Evolutionary conservation across 257 asterid species (phyloP), one percentile per base, ranked within the genome.

Genomic region (Solanum sejunctum): DNA sequence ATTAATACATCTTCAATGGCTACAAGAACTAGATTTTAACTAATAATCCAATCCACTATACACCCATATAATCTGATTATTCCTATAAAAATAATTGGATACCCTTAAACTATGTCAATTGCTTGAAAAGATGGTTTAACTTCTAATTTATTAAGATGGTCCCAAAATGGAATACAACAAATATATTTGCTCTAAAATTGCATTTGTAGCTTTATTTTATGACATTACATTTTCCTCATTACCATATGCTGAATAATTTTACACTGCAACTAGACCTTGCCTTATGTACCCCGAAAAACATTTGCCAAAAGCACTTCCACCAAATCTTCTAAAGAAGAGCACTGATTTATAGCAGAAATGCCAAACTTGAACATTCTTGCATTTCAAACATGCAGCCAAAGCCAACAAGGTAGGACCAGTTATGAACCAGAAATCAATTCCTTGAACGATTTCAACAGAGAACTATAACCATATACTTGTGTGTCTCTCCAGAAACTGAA

Each of bases 401-500:
- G 23, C 82, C 63, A 77, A 8, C 43, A 75, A 49, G 45, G 61
- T 49, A 23, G 41, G 43, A 51, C 82, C 49, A 78, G 83, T 91
- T 90, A 90, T 15, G 87, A 85, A 51, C 96, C 97, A 58, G 87
- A 92, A 88, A 95, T 72, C 86, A 95, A 91, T 91, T 92, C 97
- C 88, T 92, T 96, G 83, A 96, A 84, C 79, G 99, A 93, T 21
- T 89, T 72, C 39, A 95, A 85, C 13, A 96, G 95, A 12, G 99
- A 96, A 54, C 81, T 78, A 77, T 88, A 89, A 45, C 96, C 95
- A 83, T 89, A 89, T 39, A 93, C 98, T 89, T 89, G 87, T 18
- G 92, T 86, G 85, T 96, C 98, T 87, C 88, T 93, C 99, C 98
- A 95, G 56, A 96, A 88, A 16, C 97, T 81, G 56, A 92, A 77